Evolutionary conservation across 768 basidiomycete species (phyloP).

Genomic region (Coprinopsis cinerea): DNA sequence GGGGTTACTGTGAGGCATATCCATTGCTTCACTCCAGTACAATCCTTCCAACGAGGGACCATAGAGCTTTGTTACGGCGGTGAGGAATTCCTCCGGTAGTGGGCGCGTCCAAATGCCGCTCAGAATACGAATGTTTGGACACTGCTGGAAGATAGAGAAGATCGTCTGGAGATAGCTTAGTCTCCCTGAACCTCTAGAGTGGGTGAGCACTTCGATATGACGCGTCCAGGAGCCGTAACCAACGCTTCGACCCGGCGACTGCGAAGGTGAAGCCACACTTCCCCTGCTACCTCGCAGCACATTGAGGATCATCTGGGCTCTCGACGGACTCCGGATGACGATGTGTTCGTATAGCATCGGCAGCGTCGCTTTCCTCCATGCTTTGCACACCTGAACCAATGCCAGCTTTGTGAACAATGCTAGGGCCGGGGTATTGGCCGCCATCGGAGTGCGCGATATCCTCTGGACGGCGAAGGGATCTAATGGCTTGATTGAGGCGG

Average conservation of each 20-base stretch:
- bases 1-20: slow-evolving; percentile 10
- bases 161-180: slow-evolving; percentile 35
- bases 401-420: slow-evolving; percentile 46
- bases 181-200: slow-evolving; percentile 33
- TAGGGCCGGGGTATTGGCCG: slow-evolving; percentile 38
- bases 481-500: slow-evolving; percentile 36
- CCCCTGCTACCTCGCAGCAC: slow-evolving; percentile 28
- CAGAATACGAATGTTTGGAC: slow-evolving; percentile 39
- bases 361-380: slow-evolving; percentile 39
- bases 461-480: slow-evolving; percentile 41
- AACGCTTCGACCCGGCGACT: slow-evolving; percentile 5
- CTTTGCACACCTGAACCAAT: slow-evolving; percentile 41
- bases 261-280: slow-evolving; percentile 2
- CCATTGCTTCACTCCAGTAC: slow-evolving; percentile 35
- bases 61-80: slow-evolving; percentile 34
- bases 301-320: slow-evolving; percentile 32
- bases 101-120: slow-evolving; percentile 41
- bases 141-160: slow-evolving; percentile 39
- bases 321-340: slow-evolving; percentile 37
- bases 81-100: slow-evolving; percentile 38
- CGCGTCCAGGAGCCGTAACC: slow-evolving; percentile 42
- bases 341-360: slow-evolving; percentile 42
- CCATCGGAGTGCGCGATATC: slow-evolving; percentile 38
- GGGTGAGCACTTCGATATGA: slow-evolving; percentile 42
- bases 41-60: slow-evolving; percentile 36